Percentiles rank a stretch among this genome's conserved stretches.
These are phyloP conservation scores for Candida labiduridarum DNA, from an alignment of 1,139 yeast species.

Conservation along the genomic window DNA sequence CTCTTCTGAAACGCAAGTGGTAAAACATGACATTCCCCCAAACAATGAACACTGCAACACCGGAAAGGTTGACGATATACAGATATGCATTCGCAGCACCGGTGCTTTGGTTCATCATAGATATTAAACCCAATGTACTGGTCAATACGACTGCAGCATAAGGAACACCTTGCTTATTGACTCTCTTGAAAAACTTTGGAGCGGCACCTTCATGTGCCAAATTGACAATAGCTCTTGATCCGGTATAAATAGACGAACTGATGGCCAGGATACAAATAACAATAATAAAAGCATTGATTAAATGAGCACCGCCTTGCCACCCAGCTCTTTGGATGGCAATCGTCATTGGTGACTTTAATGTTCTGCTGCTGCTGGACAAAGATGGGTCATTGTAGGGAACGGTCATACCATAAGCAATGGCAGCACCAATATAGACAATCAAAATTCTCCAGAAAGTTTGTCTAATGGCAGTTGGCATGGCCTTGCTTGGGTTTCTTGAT, in stretches of 20 bases:
- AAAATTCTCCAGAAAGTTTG: constrained; percentile 59
- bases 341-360: constrained; percentile 46
- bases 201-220: constrained; percentile 54
- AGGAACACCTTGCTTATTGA: constrained; percentile 53
- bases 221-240: constrained; percentile 53
- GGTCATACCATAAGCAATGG: constrained; percentile 55
- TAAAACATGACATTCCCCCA: constrained; percentile 57
- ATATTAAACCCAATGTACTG: constrained; percentile 52
- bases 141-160: constrained; percentile 49
- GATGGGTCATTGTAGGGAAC: constrained; percentile 53
- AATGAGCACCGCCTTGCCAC: constrained; percentile 51
- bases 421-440: constrained; percentile 56
- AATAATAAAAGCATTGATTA: constrained; percentile 53
- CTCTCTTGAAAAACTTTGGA: constrained; percentile 43
- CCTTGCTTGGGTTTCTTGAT: constrained; percentile 54
- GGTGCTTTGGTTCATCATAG: constrained; percentile 51
- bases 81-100: constrained; percentile 57
- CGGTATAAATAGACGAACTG: constrained; percentile 55
- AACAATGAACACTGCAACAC: constrained; percentile 59
- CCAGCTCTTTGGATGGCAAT: constrained; percentile 50
- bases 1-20: constrained; percentile 53
- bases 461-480: constrained; percentile 60
- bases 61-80: constrained; percentile 56
- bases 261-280: constrained; percentile 57
- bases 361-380: constrained; percentile 26